Percentiles rank a stretch among this genome's conserved stretches.
phyloP scores from a whole-genome alignment of 2,329 filamentous ascomycete genomes.

The Fusarium piperis region DNA sequence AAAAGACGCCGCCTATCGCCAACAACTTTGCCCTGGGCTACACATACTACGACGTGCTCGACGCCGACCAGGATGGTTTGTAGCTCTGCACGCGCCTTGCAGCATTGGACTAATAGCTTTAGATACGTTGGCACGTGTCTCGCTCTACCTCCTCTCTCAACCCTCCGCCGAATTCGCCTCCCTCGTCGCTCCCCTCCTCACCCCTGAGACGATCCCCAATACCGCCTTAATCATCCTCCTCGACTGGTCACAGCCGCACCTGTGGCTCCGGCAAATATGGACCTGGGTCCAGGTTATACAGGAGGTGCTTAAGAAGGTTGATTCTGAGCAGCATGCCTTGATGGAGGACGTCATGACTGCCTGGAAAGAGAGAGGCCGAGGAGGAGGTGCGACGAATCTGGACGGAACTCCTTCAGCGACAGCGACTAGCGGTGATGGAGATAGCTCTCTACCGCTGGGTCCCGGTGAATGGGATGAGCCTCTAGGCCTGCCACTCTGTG shows the following conservation, averaged over 20 bases:
- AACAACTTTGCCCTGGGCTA: conserved; percentile 94
- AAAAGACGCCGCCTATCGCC: conserved; percentile 79
- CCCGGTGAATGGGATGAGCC: conserved; percentile 95
- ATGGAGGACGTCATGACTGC: conserved; percentile 87
- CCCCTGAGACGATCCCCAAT: conserved; percentile 83
- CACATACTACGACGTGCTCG: conserved; percentile 93
- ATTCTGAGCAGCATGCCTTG: conserved; percentile 78
- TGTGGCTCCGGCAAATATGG: conserved; percentile 88
- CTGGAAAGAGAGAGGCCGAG: conserved; percentile 81
- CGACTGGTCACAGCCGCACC: conserved; percentile 94
- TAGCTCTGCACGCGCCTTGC: not conserved
- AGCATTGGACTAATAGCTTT: conserved; percentile 32
- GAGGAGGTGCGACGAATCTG: conserved; percentile 68
- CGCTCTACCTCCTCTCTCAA: conserved; percentile 87
- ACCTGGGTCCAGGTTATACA: conserved; percentile 89
- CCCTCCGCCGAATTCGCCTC: conserved; percentile 85
- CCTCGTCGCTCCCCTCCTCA: conserved; percentile 85
- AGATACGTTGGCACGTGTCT: conserved; percentile 92
- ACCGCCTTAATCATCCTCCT: conserved; percentile 91
- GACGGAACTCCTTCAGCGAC: conserved; percentile 70
- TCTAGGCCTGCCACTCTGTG: conserved; percentile 84
- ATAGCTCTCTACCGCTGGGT: conserved; percentile 79
- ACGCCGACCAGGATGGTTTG: conserved; percentile 90
- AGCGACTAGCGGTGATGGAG: conserved; percentile 64
- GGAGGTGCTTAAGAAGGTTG: conserved; percentile 77